A percentile compares a stretch with the other conserved stretches of the same genome.
Conservation (phyloP, 2,329 filamentous ascomycete species). For the Sporothrix euskadiensis region DNA sequence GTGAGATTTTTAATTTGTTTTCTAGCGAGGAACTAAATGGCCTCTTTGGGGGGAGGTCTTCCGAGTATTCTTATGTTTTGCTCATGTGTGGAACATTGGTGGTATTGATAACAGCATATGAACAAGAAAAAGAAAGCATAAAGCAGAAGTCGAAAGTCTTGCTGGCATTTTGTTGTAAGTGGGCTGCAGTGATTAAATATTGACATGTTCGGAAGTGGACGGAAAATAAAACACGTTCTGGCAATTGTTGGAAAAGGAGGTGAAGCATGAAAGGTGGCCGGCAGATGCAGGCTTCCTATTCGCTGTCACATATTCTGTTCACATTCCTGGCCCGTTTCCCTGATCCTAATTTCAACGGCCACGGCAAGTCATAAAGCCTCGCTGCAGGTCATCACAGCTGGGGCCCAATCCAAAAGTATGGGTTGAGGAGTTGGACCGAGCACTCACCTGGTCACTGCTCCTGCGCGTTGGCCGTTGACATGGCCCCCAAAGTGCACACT, state of each 20-base stretch:
- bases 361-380: background rate
- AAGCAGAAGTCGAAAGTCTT: no score
- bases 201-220: background rate
- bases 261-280: background rate
- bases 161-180: background rate
- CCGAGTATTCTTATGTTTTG: background rate
- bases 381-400: conserved; percentile 5
- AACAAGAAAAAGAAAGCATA: background rate
- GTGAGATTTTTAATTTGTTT: background rate
- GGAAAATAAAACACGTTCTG: background rate
- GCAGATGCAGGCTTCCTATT: background rate
- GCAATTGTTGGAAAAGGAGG: background rate
- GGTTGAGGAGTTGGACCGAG: background rate
- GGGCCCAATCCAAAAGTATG: background rate
- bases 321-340: background rate
- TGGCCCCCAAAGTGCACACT: conserved; percentile 11
- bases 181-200: background rate
- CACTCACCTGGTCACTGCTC: background rate
- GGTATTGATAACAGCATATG: background rate
- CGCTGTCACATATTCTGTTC: background rate
- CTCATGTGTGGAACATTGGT: background rate
- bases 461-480: background rate
- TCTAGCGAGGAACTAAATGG: background rate
- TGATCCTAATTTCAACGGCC: background rate
- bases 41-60: background rate